Evolutionary conservation across 2,329 filamentous ascomycete genomes (phyloP).

Genomic region (Diplodia mutila): DNA sequence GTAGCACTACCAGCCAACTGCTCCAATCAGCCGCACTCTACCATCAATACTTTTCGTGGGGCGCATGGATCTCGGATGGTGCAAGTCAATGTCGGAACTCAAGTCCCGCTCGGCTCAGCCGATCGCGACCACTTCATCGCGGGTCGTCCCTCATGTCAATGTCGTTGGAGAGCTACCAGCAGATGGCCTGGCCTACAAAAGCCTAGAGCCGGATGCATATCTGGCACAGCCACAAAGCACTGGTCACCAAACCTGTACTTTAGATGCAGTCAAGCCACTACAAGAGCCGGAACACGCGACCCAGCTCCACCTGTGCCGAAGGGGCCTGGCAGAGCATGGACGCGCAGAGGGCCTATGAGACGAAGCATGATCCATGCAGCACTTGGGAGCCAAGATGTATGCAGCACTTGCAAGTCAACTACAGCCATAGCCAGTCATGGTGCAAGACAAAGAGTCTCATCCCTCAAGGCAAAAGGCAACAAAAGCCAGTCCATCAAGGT

Average conservation of each 20-base stretch:
- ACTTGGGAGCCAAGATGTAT: too few relatives aligned
- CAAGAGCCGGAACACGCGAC: too few relatives aligned
- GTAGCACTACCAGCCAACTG: background rate
- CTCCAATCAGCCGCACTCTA: background rate
- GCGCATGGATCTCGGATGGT: background rate
- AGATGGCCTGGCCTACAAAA: background rate
- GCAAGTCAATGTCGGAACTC: background rate
- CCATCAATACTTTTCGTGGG: background rate
- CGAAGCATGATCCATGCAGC: too few relatives aligned
- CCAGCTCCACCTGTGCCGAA: too few relatives aligned
- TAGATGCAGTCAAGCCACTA: too few relatives aligned
- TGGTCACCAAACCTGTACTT: background rate
- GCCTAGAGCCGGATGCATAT: background rate
- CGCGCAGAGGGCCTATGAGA: too few relatives aligned
- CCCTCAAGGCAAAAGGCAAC: background rate
- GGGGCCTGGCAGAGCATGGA: too few relatives aligned
- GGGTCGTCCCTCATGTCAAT: background rate
- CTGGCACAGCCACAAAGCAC: background rate
- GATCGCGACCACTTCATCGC: background rate
- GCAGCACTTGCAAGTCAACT: too few relatives aligned
- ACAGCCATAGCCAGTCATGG: too few relatives aligned
- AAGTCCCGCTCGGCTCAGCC: slow-evolving; percentile 5
- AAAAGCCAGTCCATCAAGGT: too few relatives aligned
- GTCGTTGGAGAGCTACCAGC: background rate
- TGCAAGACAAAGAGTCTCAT: too few relatives aligned